These are phyloP conservation scores for Bretschneidera sinensis DNA, from an alignment of 345 rosid genomes.

Conservation along the genomic window DNA sequence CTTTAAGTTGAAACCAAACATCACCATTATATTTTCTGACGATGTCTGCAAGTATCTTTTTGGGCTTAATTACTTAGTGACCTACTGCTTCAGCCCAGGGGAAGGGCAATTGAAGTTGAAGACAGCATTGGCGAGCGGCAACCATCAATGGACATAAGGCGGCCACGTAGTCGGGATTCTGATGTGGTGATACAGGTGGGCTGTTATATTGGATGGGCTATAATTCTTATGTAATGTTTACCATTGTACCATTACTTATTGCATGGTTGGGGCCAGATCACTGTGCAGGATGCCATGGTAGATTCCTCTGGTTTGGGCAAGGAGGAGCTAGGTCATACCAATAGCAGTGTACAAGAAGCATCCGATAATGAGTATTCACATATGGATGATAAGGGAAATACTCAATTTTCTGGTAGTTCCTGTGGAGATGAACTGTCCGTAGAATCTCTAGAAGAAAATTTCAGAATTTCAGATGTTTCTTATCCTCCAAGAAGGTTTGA, in stretches of 20 bases:
- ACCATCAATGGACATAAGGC: slow-evolving; percentile 43
- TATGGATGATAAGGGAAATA: slow-evolving; percentile 11
- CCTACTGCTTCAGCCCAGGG: slow-evolving; percentile 36
- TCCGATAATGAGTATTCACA: slow-evolving; percentile 21
- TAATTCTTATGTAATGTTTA: slow-evolving; percentile 11
- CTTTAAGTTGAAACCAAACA: no score
- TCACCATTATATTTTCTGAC: no score
- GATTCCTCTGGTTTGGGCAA: slow-evolving; percentile 25
- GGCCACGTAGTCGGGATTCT: slow-evolving; percentile 38
- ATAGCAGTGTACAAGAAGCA: slow-evolving; percentile 9
- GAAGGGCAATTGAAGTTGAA: slow-evolving; percentile 62
- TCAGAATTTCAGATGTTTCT: slow-evolving; percentile 15
- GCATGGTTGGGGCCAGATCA: slow-evolving; percentile 38
- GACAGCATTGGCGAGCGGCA: slow-evolving; percentile 41
- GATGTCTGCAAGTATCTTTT: not conserved
- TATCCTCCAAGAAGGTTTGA: slow-evolving; percentile 26
- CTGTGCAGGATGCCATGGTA: slow-evolving; percentile 39
- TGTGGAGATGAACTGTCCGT: slow-evolving; percentile 24
- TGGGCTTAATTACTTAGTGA: slow-evolving; percentile 3
- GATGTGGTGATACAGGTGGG: slow-evolving; percentile 69
- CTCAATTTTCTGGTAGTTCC: slow-evolving; percentile 17
- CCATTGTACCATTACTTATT: slow-evolving; percentile 15
- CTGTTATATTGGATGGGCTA: slow-evolving; percentile 8
- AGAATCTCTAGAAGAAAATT: slow-evolving; percentile 23
- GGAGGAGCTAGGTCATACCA: slow-evolving; percentile 24